These are phyloP conservation scores for Nymphaea colorata DNA, from an alignment of 164 flowering plant genomes.

Conservation along the genomic window DNA sequence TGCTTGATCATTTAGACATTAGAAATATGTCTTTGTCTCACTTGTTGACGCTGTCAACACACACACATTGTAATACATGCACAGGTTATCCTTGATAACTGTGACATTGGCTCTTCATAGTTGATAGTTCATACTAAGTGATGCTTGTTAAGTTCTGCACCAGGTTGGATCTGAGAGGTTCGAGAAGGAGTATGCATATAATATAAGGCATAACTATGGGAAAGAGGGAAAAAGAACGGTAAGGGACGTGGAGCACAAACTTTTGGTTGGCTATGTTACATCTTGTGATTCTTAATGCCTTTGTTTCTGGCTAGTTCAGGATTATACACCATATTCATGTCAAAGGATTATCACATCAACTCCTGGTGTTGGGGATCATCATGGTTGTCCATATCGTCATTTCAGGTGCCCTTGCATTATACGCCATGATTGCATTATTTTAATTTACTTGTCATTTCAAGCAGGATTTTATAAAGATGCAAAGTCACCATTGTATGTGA, in stretches of 20 bases:
- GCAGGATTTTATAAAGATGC: too few species aligned
- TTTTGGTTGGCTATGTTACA: background rate
- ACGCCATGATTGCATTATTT: too few species aligned
- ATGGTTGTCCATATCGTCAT: constrained; percentile 97
- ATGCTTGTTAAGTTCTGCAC: background rate
- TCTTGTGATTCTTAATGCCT: background rate
- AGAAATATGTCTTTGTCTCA: too few species aligned
- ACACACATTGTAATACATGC: too few species aligned
- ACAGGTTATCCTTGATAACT: too few species aligned
- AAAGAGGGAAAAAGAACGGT: constrained; percentile 92
- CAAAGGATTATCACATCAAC: constrained; percentile 73
- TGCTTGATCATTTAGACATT: background rate
- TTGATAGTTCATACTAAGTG: too few species aligned
- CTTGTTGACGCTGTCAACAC: too few species aligned
- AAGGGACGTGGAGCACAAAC: constrained; percentile 15
- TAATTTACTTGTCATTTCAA: too few species aligned
- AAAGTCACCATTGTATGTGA: too few species aligned
- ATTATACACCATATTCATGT: constrained; percentile 92
- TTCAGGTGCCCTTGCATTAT: constrained; percentile 44
- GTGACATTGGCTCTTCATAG: too few species aligned
- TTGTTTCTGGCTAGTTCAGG: constrained; percentile 36
- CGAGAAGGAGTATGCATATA: constrained; percentile 93
- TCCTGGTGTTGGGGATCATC: constrained; percentile 96
- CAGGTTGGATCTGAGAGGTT: constrained; percentile 93
- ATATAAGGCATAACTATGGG: constrained; percentile 89